Base-by-base conservation (phyloP, 768 basidiomycete species). In the Sutorius australiensis region DNA sequence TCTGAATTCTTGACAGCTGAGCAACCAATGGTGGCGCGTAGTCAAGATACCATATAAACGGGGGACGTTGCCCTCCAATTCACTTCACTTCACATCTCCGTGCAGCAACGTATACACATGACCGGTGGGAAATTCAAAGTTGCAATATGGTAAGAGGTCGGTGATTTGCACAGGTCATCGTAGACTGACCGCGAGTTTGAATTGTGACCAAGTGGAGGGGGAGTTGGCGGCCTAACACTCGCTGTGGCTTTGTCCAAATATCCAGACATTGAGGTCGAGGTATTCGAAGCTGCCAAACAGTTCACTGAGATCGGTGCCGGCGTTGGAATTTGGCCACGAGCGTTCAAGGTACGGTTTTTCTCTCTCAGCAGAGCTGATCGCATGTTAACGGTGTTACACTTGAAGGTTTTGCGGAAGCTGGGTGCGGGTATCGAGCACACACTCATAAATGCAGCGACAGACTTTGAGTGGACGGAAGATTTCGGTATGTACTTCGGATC, bases 251-350 rank as follows among this genome's bases (percentile, higher is more conserved):
- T 77, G 31, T 62, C 65, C 13, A 62, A 61, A 42, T 80, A 77
- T 60, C 74, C 75, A 2, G 76, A 82, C 54, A 80, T 84, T 27
- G 77, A 82, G 31, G 73, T 84, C 36, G 75, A 79, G 47, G 66
- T 85, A 24, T 85, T 77, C 53, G 83, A 86, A 69, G 75, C 72
- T 12, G 76, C 81, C 28, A 60, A 63, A 37, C 66, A 75, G 48
- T 74, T 83, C 39, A 67, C 74, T 24, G 83, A 83, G 65, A 38
- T 83, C 24, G 83, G 83, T n/a, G 82, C 82, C 16, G 83, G 83
- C n/a, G 74, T 85, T 48, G 80, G 79, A 5, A 60, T 71, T 33
- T 77, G 73, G 75, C 70, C 68, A 14, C 67, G 76, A 16, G 56
- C 19, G 36, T 46, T 69, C 59, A 53, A 61, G 69, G 72, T 70